phyloP scores from a whole-genome alignment of 306 rosid species.

The Begonia masoniana region DNA sequence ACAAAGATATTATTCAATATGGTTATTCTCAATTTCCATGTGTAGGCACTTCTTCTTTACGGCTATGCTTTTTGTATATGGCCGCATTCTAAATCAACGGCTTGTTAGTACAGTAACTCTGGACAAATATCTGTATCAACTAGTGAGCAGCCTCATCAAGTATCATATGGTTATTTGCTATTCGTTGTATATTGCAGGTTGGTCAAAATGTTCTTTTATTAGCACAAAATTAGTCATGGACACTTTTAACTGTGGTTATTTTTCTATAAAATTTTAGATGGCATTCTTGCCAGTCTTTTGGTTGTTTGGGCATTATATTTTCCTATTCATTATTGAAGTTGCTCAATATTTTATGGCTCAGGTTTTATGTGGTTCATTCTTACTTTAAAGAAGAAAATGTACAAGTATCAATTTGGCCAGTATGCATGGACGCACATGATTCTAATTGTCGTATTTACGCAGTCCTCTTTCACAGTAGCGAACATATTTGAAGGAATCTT shows the following conservation, averaged over 20 bases:
- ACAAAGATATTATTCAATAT: not conserved
- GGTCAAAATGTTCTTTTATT: conserved; percentile 1
- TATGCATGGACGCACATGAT: conserved; percentile 99
- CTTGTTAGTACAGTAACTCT: conserved; percentile 81
- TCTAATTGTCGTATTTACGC: conserved; percentile 84
- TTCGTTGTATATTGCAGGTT: conserved; percentile 79
- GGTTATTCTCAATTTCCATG: conserved; percentile 15
- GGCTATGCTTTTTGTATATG: conserved; percentile 90
- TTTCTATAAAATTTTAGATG: not conserved
- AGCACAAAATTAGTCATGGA: no score
- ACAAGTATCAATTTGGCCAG: conserved; percentile 99
- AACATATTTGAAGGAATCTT: conserved; percentile 96
- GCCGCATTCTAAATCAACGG: conserved; percentile 87
- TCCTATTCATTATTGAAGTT: conserved; percentile 1
- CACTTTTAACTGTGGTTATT: no score
- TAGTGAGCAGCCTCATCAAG: conserved; percentile 75
- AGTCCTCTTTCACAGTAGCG: conserved; percentile 94
- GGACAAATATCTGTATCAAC: conserved; percentile 57
- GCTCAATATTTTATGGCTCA: conserved; percentile 24
- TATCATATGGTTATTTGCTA: conserved; percentile 94
- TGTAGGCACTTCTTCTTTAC: conserved; percentile 98
- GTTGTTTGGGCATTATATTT: not conserved
- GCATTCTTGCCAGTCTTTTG: not conserved
- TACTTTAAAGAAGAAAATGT: conserved; percentile 93
- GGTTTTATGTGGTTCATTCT: conserved; percentile 99